phyloP scores from a whole-genome alignment of 73 alveolate species.

The Paramecium sonneborni region DNA sequence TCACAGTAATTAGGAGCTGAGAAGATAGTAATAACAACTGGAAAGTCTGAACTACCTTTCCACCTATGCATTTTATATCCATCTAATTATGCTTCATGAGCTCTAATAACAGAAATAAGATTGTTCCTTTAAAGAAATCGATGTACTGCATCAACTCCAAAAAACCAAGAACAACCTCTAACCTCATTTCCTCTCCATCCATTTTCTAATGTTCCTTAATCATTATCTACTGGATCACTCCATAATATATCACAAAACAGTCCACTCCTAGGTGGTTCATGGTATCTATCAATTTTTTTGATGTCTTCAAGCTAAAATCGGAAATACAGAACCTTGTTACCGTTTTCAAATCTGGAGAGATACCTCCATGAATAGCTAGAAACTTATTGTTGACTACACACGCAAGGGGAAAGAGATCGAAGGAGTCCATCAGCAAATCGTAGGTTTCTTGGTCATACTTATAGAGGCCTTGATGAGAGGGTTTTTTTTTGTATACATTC shows the following conservation, averaged over 20 bases:
- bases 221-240: conserved; percentile 92
- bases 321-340: not conserved
- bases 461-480: not conserved
- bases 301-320: conserved; percentile 72
- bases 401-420: conserved; percentile 81
- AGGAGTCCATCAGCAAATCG: conserved; percentile 80
- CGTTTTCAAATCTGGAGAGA: conserved; percentile 82
- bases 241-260: conserved; percentile 85
- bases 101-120: conserved; percentile 83
- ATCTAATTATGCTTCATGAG: conserved; percentile 94
- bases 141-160: conserved; percentile 82
- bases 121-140: conserved; percentile 75
- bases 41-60: conserved; percentile 89
- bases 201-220: conserved; percentile 71
- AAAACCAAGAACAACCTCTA: conserved; percentile 81
- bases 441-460: conserved; percentile 80
- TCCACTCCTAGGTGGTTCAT: conserved; percentile 88
- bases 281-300: conserved; percentile 75
- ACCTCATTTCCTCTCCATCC: conserved; percentile 76
- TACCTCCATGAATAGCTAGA: conserved; percentile 86
- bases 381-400: conserved; percentile 78
- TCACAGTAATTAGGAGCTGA: conserved; percentile 97
- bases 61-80: conserved; percentile 96
- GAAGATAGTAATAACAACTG: conserved; percentile 92
- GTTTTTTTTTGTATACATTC: conserved; percentile 68